Evolutionary conservation across 257 asterid genomes (phyloP).

Genomic region (Primulina huaijiensis): DNA sequence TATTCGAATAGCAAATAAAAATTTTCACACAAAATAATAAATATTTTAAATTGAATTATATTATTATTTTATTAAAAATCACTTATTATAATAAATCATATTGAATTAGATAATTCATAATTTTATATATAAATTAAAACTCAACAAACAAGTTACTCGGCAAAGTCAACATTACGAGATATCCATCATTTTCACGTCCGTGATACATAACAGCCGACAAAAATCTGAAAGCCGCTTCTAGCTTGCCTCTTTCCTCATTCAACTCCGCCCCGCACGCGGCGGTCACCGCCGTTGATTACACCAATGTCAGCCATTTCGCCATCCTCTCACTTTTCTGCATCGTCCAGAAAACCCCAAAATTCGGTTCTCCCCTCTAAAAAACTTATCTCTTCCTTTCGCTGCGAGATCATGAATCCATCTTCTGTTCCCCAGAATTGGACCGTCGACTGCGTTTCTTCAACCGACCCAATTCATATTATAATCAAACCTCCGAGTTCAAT

Average conservation of each 20-base stretch:
- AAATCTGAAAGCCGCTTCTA: neutral
- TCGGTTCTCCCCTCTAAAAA: slow-evolving; percentile 23
- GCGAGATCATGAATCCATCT: slow-evolving; percentile 48
- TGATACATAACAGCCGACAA: neutral
- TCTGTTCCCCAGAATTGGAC: slow-evolving; percentile 67
- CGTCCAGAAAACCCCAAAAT: slow-evolving; percentile 27
- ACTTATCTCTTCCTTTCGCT: slow-evolving; percentile 28
- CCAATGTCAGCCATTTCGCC: slow-evolving; percentile 64
- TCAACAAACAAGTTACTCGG: no score
- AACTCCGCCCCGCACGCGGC: slow-evolving; percentile 35
- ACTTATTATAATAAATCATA: no score
- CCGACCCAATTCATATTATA: slow-evolving; percentile 82
- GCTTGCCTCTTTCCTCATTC: neutral
- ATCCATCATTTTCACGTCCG: no score
- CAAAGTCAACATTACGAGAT: no score
- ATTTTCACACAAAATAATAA: no score
- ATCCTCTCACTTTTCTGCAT: slow-evolving; percentile 30
- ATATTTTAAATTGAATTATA: no score
- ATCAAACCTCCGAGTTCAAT: slow-evolving; percentile 72
- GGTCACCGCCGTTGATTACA: slow-evolving; percentile 36
- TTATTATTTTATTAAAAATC: no score
- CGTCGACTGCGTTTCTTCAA: slow-evolving; percentile 65
- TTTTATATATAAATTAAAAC: no score
- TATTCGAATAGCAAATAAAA: no score
- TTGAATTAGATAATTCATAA: no score